Evolutionary conservation across 345 rosid species (phyloP).

Genomic region (Aquilaria sinensis): DNA sequence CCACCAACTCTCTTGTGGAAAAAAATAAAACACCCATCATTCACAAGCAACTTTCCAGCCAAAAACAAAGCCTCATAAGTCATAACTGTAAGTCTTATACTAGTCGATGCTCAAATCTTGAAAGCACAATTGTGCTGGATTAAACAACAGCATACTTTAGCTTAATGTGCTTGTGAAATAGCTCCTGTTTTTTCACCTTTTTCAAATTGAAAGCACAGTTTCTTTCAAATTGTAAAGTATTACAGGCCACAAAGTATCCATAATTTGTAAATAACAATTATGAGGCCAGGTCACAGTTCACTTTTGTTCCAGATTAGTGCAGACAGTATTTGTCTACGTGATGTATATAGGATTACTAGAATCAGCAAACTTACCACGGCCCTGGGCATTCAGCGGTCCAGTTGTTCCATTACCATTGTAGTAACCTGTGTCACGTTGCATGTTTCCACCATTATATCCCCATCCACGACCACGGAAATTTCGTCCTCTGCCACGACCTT

Average conservation of each 20-base stretch:
- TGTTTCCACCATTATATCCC: conserved; percentile 21
- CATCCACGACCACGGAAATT: conserved; percentile 39
- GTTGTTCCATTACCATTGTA: conserved; percentile 14
- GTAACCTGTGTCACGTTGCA: conserved; percentile 14
- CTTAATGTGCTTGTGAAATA: too few relatives aligned
- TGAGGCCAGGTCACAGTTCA: neutral
- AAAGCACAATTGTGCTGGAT: too few relatives aligned
- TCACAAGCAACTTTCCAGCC: too few relatives aligned
- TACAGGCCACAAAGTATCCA: neutral
- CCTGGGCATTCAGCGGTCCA: conserved; percentile 15
- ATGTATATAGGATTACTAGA: neutral
- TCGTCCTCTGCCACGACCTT: conserved; percentile 45
- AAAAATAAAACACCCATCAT: too few relatives aligned
- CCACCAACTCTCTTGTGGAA: too few relatives aligned
- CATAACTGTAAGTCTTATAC: too few relatives aligned
- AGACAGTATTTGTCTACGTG: neutral
- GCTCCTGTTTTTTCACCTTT: too few relatives aligned
- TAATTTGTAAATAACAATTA: neutral
- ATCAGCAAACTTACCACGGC: conserved; percentile 10
- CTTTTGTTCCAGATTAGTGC: neutral
- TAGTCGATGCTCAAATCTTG: too few relatives aligned
- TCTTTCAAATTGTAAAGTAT: too few relatives aligned
- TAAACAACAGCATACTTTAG: too few relatives aligned
- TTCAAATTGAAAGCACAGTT: too few relatives aligned
- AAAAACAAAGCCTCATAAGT: too few relatives aligned